phyloP scores from a whole-genome alignment of 2,329 filamentous ascomycete genomes.

The Cercospora sesami region DNA sequence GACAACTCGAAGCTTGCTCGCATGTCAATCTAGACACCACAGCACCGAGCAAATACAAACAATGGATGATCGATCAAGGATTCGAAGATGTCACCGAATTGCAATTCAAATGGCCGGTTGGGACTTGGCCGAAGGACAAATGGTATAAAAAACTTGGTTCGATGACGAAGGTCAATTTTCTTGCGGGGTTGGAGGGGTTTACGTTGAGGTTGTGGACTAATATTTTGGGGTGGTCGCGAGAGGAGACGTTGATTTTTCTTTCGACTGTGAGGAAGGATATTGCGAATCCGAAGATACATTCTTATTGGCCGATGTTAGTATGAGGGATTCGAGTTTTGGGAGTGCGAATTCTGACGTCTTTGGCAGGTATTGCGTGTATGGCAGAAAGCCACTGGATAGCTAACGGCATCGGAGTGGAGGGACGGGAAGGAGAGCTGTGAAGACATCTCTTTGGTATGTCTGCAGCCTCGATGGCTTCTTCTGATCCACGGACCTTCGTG shows the following conservation, averaged over 20 bases:
- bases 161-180: constrained; percentile 24
- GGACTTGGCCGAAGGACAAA: constrained; percentile 30
- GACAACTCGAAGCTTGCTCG: constrained; percentile 22
- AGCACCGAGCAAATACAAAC: constrained; percentile 16
- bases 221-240: constrained; percentile 6
- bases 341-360: background rate
- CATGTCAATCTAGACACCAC: constrained; percentile 4
- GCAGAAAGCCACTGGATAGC: constrained; percentile 1
- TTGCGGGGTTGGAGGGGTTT: constrained; percentile 46
- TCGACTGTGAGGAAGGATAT: constrained; percentile 15
- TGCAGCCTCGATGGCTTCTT: background rate
- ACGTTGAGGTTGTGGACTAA: constrained; percentile 13
- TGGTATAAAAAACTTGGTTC: constrained; percentile 27
- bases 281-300: constrained; percentile 11
- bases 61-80: constrained; percentile 20
- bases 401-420: background rate
- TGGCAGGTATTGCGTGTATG: constrained; percentile 13
- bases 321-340: background rate
- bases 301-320: constrained; percentile 19
- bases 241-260: constrained; percentile 14
- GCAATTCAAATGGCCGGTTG: constrained; percentile 26
- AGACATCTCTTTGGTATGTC: background rate
- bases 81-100: constrained; percentile 28
- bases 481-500: background rate
- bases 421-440: background rate